A percentile compares a stretch with the other conserved stretches of the same genome.
These are phyloP conservation scores for Xylona heveae DNA, from an alignment of 495 filamentous ascomycete genomes.

Conservation along the genomic window DNA sequence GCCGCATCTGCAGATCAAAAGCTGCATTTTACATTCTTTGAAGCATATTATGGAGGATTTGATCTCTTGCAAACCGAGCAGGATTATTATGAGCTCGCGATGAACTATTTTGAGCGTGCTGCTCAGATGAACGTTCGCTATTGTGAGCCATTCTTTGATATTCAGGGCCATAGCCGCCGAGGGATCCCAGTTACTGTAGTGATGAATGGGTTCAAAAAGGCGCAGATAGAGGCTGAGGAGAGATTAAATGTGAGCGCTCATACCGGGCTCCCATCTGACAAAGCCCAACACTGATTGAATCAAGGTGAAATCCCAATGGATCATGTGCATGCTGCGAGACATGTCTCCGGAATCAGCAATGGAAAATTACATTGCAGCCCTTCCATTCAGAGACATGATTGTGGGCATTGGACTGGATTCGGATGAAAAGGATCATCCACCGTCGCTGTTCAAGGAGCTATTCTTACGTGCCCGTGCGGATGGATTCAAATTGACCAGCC, in stretches of 20 bases:
- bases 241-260: neutral
- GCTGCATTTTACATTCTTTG: constrained; percentile 1
- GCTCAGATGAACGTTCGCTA: neutral
- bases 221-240: neutral
- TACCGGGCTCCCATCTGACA: too few relatives aligned
- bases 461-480: constrained; percentile 4
- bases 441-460: constrained; percentile 2
- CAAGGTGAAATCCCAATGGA: constrained; percentile 1
- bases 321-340: constrained; percentile 8
- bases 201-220: neutral
- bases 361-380: constrained; percentile 4
- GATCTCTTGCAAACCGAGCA: neutral
- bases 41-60: neutral
- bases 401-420: constrained; percentile 6
- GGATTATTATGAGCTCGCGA: constrained; percentile 1
- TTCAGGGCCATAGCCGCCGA: neutral
- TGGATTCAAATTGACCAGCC: constrained; percentile 5
- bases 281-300: too few relatives aligned
- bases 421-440: constrained; percentile 5
- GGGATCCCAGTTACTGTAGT: neutral
- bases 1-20: too few relatives aligned
- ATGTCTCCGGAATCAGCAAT: constrained; percentile 4
- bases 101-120: neutral
- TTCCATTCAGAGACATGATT: constrained; percentile 4
- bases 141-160: constrained; percentile 3